phyloP scores from a whole-genome alignment of 2,329 filamentous ascomycete species.

The Byssochlamys sp. region DNA sequence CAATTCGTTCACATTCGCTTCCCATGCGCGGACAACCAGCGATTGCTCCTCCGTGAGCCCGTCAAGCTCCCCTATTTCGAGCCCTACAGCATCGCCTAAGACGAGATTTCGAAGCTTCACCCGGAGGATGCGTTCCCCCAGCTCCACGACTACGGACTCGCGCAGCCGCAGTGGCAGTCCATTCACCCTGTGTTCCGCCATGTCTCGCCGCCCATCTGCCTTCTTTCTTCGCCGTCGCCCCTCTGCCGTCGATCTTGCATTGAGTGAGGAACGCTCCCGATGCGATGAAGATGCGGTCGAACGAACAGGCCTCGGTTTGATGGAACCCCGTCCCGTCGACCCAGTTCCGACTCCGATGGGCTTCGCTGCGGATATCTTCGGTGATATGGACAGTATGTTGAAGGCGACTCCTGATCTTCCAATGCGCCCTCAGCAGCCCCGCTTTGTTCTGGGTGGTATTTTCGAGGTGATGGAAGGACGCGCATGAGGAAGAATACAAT shows the following conservation, averaged over 20 bases:
- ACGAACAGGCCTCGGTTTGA: slow-evolving; percentile 31
- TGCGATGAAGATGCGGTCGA: slow-evolving; percentile 31
- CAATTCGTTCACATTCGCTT: slow-evolving; percentile 18
- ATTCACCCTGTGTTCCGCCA: slow-evolving; percentile 16
- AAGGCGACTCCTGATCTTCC: slow-evolving; percentile 3
- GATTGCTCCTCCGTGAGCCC: slow-evolving; percentile 17
- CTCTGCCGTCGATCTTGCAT: slow-evolving; percentile 35
- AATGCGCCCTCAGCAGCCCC: slow-evolving; percentile 16
- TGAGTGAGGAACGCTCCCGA: slow-evolving; percentile 34
- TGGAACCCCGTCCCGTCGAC: slow-evolving; percentile 38
- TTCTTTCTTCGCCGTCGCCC: slow-evolving; percentile 31
- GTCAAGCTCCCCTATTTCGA: slow-evolving; percentile 20
- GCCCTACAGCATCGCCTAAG: slow-evolving; percentile 21
- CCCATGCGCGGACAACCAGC: slow-evolving; percentile 12
- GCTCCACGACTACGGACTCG: not conserved
- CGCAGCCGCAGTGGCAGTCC: slow-evolving; percentile 22
- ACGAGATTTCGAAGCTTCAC: slow-evolving; percentile 15
- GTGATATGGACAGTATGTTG: slow-evolving; percentile 3
- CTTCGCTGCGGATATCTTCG: slow-evolving; percentile 12
- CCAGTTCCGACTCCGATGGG: slow-evolving; percentile 18
- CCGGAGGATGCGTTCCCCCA: slow-evolving; percentile 16
- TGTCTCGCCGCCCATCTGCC: slow-evolving; percentile 21
- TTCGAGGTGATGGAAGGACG: slow-evolving; percentile 39
- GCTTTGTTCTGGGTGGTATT: slow-evolving; percentile 39
- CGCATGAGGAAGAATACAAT: slow-evolving; percentile 12